Base-by-base conservation (phyloP, 2,329 filamentous ascomycete species). In the Colletotrichum ledebouriae region DNA sequence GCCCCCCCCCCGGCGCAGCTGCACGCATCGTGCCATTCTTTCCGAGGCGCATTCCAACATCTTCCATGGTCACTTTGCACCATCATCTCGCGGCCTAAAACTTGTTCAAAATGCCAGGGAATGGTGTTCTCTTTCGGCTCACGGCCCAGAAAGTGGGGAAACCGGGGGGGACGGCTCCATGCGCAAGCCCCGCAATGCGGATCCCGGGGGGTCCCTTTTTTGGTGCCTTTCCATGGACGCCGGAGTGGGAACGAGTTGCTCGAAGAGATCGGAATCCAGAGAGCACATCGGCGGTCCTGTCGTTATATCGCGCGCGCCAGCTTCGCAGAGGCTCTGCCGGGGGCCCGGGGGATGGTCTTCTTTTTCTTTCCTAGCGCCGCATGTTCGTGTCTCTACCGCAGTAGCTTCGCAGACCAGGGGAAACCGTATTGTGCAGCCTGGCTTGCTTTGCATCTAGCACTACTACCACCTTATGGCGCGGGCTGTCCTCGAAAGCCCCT, bases 211-310 rank as follows among this genome's bases (percentile, higher is more conserved):
- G 10, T 29, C 9, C 58, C 22, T 12, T 34, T 50, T 15, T 15
- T 17, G 37, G 37, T 39, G 7, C 17, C 4, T 42, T 34, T 12
- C n/a, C 25, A 44, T n/a, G n/a, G 39, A 10, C 34, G 22, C 63
- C 63, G 57, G 52, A 67, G 64, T 67, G 64, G 64, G 60, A 25
- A 42, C 49, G 49, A 41, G 11, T n/a, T n/a, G 37, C 29, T 41
- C 25, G 55, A 64, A 37, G 39, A 65, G 65, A 68, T 68, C 65
- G 65, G 61, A 44, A 49, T 59, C 22, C 47, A 50, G 41, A 68
- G 44, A 15, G 65, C 22, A 44, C 52, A 68, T 68, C 65, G 65
- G 65, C 39, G 29, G 61, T 58, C 33, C 9, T 59, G 29, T 22
- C 17, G 17, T 25, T 49, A 9, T 49, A 39, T 59, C 17, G 15